Conservation (phyloP, 768 basidiomycete genomes). For the Lentinula guzmanii region DNA sequence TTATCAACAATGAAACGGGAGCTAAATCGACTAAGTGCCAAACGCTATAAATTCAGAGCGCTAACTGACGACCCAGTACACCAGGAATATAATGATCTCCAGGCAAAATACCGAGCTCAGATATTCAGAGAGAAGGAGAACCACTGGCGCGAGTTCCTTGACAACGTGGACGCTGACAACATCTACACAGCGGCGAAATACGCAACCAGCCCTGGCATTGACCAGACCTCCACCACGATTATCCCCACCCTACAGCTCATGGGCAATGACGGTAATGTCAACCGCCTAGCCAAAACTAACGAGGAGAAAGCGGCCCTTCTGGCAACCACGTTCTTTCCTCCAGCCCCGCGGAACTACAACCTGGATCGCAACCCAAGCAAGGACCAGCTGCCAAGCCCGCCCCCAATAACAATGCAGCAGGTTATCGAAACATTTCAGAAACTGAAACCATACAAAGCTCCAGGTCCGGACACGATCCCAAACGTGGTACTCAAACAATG, state of each 20-base stretch:
- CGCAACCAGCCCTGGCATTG: not conserved
- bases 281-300: not conserved
- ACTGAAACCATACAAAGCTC: conserved; percentile 15
- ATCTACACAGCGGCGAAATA: not conserved
- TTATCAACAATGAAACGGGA: not conserved
- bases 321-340: not conserved
- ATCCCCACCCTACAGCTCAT: not conserved
- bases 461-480: conserved; percentile 10
- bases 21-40: not conserved
- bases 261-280: not conserved
- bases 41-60: not conserved
- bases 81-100: not conserved
- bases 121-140: conserved; percentile 13
- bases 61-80: not conserved
- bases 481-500: conserved; percentile 5
- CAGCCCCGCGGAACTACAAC: not conserved
- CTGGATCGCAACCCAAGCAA: conserved; percentile 5
- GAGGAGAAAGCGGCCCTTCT: not conserved
- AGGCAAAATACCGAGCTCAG: not conserved
- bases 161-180: not conserved
- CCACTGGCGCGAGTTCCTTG: conserved; percentile 18
- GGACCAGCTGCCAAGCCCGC: too few species aligned
- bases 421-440: conserved; percentile 11
- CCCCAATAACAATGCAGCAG: not conserved
- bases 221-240: not conserved